Percentiles rank a stretch among this genome's conserved stretches.
These are phyloP conservation scores for Phytopythium boreale DNA, from an alignment of 352 stramenopile genomes.

Conservation along the genomic window DNA sequence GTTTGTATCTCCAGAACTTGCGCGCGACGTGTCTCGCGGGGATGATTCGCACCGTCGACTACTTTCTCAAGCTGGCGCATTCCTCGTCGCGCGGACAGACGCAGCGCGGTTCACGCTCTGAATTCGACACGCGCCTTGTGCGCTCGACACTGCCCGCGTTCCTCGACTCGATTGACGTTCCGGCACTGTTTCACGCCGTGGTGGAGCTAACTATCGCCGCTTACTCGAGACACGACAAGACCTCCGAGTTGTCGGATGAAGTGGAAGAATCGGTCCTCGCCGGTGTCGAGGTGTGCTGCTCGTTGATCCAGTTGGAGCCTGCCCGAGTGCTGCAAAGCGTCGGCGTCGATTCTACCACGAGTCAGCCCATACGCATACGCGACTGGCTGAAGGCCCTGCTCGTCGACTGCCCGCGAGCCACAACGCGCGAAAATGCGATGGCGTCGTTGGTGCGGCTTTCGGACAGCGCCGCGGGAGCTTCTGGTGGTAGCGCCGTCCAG, in stretches of 20 bases:
- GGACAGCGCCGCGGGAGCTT: neutral
- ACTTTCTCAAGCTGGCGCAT: conserved; percentile 33
- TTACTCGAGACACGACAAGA: conserved; percentile 2
- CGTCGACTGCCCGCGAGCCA: neutral
- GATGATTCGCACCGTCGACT: conserved; percentile 39
- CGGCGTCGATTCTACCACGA: neutral
- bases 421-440: neutral
- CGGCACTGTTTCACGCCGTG: conserved; percentile 12
- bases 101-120: neutral
- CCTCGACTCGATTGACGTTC: conserved; percentile 22
- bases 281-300: conserved; percentile 22
- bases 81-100: neutral
- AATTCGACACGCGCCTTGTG: conserved; percentile 33
- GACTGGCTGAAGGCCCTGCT: neutral
- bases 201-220: conserved; percentile 10
- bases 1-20: conserved; percentile 36
- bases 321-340: conserved; percentile 4
- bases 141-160: conserved; percentile 32
- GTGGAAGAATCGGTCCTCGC: conserved; percentile 17
- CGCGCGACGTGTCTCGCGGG: conserved; percentile 45
- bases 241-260: conserved; percentile 25
- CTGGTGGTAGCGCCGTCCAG: no score
- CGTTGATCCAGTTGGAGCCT: conserved; percentile 19
- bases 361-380: neutral
- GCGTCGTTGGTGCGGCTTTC: neutral